Base-by-base conservation (phyloP, 768 basidiomycete genomes). In the Phallus indusiatus region DNA sequence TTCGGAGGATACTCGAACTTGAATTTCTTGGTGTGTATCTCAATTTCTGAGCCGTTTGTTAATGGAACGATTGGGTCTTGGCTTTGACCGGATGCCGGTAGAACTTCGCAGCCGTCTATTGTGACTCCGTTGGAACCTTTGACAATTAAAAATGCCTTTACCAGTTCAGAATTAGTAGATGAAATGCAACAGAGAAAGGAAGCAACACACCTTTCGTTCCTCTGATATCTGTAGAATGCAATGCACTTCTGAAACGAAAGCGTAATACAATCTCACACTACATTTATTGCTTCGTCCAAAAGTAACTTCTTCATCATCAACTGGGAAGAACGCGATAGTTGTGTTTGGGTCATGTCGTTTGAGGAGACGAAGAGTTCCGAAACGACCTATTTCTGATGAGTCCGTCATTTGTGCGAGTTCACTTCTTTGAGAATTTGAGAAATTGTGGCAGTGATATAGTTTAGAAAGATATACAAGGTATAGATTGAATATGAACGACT, bases 1-100 rank as follows among this genome's bases (percentile, higher is more conserved):
- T 88, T 88, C 5, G 88, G 86, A 1, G 87, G 88, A 65, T 89
- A 89, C 5, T 75, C 75, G 68, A 88, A 89, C n/a, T 75, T 72
- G 67, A 90, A 90, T 6, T 79, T 76, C 64, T 88, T 89, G 48
- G 76, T 77, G 66, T 81, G 81, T 14, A 89, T 83, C 62, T 84
- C 83, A 47, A 89, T 76, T 36, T 81, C 78, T 7, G 84, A 82
- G 68, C 81, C 77, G 67, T 86, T 87, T 10, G 75, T 74, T 17
- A 90, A 72, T 5, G 86, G 81, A n/a, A 88, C 75, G 1, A 77
- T 78, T 22, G 77, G 77, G 11, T 64, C 62, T 9, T 62, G 56
- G 11, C 65, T 60, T n/a, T 63, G 49, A 1, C 67, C 53, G 7
- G 66, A 47, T 20, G 74, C 72, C 0, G 86, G 85, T 59, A 76